These are phyloP conservation scores for Strobilomyces dryophilus DNA, from an alignment of 768 basidiomycete genomes.

Conservation along the genomic window DNA sequence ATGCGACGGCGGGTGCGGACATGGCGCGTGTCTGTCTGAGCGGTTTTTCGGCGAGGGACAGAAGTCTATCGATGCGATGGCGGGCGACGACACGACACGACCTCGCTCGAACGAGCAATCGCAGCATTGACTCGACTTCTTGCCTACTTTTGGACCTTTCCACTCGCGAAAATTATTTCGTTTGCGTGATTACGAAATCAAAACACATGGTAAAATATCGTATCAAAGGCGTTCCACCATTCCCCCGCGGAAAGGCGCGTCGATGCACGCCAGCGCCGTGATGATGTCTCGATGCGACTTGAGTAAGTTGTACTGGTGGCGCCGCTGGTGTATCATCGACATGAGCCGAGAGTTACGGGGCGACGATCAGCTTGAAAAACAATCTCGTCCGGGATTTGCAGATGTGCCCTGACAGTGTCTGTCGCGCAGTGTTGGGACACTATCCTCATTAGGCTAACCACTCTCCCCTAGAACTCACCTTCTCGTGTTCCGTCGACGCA, in stretches of 20 bases:
- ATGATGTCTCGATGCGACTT: conserved; percentile 90
- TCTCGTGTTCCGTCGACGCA: too few relatives aligned
- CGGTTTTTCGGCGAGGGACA: background rate
- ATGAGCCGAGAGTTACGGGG: too few relatives aligned
- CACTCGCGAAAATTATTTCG: background rate
- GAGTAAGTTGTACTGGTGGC: conserved; percentile 80
- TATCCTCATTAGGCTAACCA: too few relatives aligned
- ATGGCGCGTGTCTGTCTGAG: conserved; percentile 33
- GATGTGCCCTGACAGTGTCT: too few relatives aligned
- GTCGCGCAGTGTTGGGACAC: too few relatives aligned
- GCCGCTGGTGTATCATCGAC: too few relatives aligned
- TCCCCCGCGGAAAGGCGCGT: conserved; percentile 90
- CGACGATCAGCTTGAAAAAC: too few relatives aligned
- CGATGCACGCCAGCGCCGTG: conserved; percentile 79
- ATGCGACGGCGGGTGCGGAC: conserved; percentile 46
- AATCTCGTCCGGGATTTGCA: too few relatives aligned
- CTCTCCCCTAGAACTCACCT: too few relatives aligned
- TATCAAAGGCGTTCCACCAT: too few relatives aligned
- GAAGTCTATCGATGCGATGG: conserved; percentile 7
- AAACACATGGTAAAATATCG: too few relatives aligned
- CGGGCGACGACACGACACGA: conserved; percentile 23
- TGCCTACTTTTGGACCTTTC: conserved; percentile 24
- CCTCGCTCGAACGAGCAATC: conserved; percentile 31
- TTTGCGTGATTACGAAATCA: background rate
- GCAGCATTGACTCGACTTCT: conserved; percentile 30